These are phyloP conservation scores for Durotheca rogersii DNA, from an alignment of 495 filamentous ascomycete genomes.

Conservation along the genomic window DNA sequence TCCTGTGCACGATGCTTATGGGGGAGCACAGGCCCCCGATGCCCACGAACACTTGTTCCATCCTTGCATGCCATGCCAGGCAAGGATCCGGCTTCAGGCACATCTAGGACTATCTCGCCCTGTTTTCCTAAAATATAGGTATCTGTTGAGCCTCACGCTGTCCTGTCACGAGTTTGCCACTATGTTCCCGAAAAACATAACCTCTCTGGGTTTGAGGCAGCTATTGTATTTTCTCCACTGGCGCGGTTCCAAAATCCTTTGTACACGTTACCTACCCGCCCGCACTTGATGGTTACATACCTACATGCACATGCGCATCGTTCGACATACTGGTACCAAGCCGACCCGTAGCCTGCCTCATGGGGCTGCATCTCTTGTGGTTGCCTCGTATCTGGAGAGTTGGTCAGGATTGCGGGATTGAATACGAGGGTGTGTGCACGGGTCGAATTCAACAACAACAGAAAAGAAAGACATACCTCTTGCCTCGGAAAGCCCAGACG, in stretches of 20 bases:
- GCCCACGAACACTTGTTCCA: too few species aligned
- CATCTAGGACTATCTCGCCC: slow-evolving; percentile 18
- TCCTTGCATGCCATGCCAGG: slow-evolving; percentile 21
- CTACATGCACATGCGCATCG: slow-evolving; percentile 1
- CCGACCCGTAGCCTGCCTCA: slow-evolving; percentile 6
- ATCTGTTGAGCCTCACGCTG: slow-evolving; percentile 27
- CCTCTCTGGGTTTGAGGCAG: background rate
- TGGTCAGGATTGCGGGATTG: slow-evolving; percentile 32
- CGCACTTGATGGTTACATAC: background rate
- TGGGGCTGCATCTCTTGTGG: slow-evolving; percentile 46
- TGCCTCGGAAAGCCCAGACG: slow-evolving; percentile 93
- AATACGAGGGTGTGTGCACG: background rate
- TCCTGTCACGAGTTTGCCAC: too few species aligned
- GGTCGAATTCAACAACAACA: too few species aligned
- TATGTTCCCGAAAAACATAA: too few species aligned
- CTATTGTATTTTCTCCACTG: slow-evolving; percentile 1
- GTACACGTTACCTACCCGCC: too few species aligned
- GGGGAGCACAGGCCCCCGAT: slow-evolving; percentile 12
- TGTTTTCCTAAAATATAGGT: slow-evolving; percentile 2
- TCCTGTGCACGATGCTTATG: background rate
- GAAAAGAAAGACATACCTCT: slow-evolving; percentile 66
- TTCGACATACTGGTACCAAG: background rate
- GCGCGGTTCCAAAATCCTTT: too few species aligned
- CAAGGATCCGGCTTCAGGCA: too few species aligned
- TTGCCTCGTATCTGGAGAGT: slow-evolving; percentile 61